Conservation (phyloP, 345 rosid species). For the Hibiscus mutabilis region DNA sequence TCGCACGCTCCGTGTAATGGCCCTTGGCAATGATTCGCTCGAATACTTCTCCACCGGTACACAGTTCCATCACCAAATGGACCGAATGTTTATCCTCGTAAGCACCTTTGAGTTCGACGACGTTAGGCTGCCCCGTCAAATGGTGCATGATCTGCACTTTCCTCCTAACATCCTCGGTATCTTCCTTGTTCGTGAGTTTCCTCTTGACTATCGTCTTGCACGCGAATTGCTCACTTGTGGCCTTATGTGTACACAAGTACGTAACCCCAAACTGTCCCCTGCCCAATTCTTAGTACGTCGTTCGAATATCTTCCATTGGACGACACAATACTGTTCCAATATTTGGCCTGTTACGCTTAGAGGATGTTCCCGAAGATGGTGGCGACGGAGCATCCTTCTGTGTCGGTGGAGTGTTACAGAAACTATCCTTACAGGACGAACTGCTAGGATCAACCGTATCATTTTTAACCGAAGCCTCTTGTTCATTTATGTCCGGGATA, state of each 20-base stretch:
- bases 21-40: constrained; percentile 90
- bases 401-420: constrained; percentile 18
- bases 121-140: constrained; percentile 74
- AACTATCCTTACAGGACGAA: constrained; percentile 12
- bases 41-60: constrained; percentile 92
- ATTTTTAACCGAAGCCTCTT: background rate
- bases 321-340: constrained; percentile 77
- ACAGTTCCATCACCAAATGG: constrained; percentile 92
- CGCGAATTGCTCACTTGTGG: constrained; percentile 65
- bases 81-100: constrained; percentile 90
- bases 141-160: constrained; percentile 96
- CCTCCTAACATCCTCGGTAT: constrained; percentile 82
- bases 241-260: constrained; percentile 71
- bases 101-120: constrained; percentile 91
- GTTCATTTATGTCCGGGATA: background rate
- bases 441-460: background rate
- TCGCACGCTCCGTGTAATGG: constrained; percentile 83
- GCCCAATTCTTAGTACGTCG: constrained; percentile 67
- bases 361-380: background rate
- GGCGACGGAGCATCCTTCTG: constrained; percentile 17
- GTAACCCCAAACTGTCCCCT: constrained; percentile 91
- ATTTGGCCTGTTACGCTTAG: constrained; percentile 27
- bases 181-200: constrained; percentile 83
- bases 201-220: constrained; percentile 90
- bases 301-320: constrained; percentile 82